Percentiles rank a stretch among this genome's conserved stretches.
These are phyloP conservation scores for Pugionium dolabratum DNA, from an alignment of 345 rosid species.

Conservation along the genomic window DNA sequence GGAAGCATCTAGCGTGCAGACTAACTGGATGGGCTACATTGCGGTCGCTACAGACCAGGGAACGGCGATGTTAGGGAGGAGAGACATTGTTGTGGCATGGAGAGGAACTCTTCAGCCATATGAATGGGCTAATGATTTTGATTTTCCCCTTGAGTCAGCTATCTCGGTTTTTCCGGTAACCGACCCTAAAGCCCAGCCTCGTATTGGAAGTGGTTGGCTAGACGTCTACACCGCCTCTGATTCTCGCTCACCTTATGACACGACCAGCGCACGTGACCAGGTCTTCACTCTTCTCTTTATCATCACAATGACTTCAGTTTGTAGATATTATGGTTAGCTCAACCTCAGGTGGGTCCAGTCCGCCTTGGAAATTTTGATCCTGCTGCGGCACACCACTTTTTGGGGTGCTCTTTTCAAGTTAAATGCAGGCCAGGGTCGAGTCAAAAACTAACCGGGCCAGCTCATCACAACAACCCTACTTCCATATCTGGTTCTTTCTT, in stretches of 20 bases:
- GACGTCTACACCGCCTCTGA: conserved; percentile 53
- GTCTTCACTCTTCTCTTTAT: conserved; percentile 38
- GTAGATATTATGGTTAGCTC: background rate
- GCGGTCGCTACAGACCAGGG: conserved; percentile 58
- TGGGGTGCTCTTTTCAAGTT: no score
- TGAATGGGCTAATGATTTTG: conserved; percentile 53
- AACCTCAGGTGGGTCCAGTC: background rate
- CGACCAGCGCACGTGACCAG: conserved; percentile 61
- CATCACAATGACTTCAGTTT: conserved; percentile 2
- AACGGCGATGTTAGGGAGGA: conserved; percentile 51
- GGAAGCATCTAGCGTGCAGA: conserved; percentile 43
- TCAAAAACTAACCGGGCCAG: background rate
- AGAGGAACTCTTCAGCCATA: conserved; percentile 48
- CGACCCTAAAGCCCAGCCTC: conserved; percentile 24
- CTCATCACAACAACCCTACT: conserved; percentile 11
- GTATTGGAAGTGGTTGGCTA: conserved; percentile 52
- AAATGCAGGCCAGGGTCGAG: no score
- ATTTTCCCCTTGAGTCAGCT: conserved; percentile 42
- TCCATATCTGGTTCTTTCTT: conserved; percentile 1
- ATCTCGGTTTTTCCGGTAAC: conserved; percentile 24
- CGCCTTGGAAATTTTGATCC: no score
- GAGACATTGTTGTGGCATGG: conserved; percentile 56
- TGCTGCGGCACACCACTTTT: no score
- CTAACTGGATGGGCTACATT: conserved; percentile 62
- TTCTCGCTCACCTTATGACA: conserved; percentile 44